Base-by-base conservation (phyloP, 2,329 filamentous ascomycete genomes). In the Endoconidiophora laricicola region DNA sequence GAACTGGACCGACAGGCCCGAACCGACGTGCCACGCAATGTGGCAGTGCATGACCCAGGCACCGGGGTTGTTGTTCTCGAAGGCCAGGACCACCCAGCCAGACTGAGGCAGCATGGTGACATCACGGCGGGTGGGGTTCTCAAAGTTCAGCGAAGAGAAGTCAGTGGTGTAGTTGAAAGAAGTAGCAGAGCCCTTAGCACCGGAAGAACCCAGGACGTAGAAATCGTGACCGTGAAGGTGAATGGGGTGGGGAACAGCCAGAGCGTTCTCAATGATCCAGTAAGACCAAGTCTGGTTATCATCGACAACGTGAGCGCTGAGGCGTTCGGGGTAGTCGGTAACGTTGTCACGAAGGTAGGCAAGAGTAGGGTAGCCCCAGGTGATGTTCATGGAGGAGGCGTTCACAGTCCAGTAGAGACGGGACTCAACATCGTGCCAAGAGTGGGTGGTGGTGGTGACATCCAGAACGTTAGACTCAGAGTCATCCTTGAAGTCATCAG, bases 1-100 rank as follows among this genome's bases (percentile, higher is more conserved):
- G 53, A 78, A 70, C 57, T 74, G 69, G 29, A 70, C 56, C 9
- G 73, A 64, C 45, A 78, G 66, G 3, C 74, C 74, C 6, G 66
- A 66, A 1, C 69, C 71, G 1, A 69, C 67, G 57, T 78, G 74
- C 73, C 73, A 78, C 3, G 69, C 69, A 46, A 74, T 70, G 60
- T 75, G 72, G 58, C 72, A 75, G 60, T 75, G 71, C 57, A 74
- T 67, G 3, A 68, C 63, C 71, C 71, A 74, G 55, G 55, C 73
- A 64, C 62, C 73, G 1, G 71, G 68, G 58, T 74, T 76, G 50
- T 68, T 63, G 0, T 66, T 65, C 56, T 69, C 60, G 54, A 72
- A 70, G 2, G 69, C 71, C 48, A 76, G 61, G n/a, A 72, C 67
- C 3, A 73, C 49, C 58, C 69, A 68, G 0, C 71, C 71, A 7